A percentile compares a stretch with the other conserved stretches of the same genome.
Evolutionary conservation across 1,284 basidiomycete species (phyloP).

Genomic region (Bondarzewia mesenterica): DNA sequence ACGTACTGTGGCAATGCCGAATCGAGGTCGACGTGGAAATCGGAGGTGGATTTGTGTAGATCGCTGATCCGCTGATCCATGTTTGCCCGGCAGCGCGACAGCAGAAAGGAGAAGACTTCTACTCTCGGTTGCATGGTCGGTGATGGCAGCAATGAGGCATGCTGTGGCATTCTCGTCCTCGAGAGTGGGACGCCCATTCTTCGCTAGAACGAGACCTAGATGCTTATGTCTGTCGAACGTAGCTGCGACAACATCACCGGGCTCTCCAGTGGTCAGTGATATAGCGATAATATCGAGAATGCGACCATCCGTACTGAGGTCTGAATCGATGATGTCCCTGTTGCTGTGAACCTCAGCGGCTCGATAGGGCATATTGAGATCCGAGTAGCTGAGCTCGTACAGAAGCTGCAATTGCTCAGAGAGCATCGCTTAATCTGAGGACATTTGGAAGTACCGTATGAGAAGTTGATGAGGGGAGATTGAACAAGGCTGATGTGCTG

Average conservation of each 20-base stretch:
- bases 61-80: neutral
- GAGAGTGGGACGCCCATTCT: neutral
- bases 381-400: neutral
- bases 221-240: neutral
- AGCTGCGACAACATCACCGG: neutral
- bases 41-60: neutral
- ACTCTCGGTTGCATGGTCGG: neutral
- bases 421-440: neutral
- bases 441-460: too few species aligned
- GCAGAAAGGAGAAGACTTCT: neutral
- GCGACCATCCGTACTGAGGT: neutral
- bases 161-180: neutral
- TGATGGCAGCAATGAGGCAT: neutral
- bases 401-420: neutral
- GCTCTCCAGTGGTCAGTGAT: neutral
- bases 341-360: neutral
- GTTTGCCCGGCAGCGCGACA: neutral
- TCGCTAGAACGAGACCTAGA: neutral
- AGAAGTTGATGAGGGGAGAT: too few species aligned
- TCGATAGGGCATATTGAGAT: neutral
- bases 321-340: neutral
- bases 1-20: neutral
- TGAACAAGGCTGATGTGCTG: too few species aligned
- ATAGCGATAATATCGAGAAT: neutral
- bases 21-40: neutral